These are phyloP conservation scores for Gossypium bickii DNA, from an alignment of 345 rosid genomes.

Conservation along the genomic window DNA sequence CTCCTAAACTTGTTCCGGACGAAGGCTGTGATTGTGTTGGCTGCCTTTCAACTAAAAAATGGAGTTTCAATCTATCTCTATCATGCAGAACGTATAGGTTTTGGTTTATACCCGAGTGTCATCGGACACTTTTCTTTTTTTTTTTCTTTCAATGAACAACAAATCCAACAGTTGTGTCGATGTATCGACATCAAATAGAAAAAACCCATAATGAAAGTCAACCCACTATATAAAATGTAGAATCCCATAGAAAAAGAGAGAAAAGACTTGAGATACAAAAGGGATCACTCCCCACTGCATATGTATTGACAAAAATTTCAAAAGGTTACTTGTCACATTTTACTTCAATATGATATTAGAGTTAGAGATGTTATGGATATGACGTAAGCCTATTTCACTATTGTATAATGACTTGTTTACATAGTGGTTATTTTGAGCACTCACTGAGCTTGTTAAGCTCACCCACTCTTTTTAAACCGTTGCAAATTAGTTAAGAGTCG, in stretches of 20 bases:
- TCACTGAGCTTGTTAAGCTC: no score
- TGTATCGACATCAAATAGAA: background rate
- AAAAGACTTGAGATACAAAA: background rate
- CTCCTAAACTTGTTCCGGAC: conserved; percentile 49
- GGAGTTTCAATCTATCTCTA: conserved; percentile 16
- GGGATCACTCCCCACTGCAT: background rate
- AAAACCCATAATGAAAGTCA: background rate
- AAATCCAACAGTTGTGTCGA: background rate
- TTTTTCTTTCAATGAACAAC: background rate
- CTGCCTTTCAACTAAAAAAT: conserved; percentile 66
- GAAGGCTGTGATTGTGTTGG: conserved; percentile 51
- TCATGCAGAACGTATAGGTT: conserved; percentile 51
- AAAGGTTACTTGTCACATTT: background rate
- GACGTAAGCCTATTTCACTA: no score
- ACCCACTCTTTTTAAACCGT: no score
- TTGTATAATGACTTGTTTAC: no score
- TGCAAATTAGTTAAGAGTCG: no score
- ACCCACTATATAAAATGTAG: background rate
- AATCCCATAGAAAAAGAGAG: no score
- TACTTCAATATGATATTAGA: background rate
- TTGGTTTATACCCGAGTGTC: conserved; percentile 27
- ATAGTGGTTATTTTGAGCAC: no score
- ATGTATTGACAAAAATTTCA: background rate
- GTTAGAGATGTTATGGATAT: no score
- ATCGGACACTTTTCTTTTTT: no score